A percentile compares a stretch with the other conserved stretches of the same genome.
Conservation (phyloP, 164 flowering plant species). For the Buxus sempervirens region DNA sequence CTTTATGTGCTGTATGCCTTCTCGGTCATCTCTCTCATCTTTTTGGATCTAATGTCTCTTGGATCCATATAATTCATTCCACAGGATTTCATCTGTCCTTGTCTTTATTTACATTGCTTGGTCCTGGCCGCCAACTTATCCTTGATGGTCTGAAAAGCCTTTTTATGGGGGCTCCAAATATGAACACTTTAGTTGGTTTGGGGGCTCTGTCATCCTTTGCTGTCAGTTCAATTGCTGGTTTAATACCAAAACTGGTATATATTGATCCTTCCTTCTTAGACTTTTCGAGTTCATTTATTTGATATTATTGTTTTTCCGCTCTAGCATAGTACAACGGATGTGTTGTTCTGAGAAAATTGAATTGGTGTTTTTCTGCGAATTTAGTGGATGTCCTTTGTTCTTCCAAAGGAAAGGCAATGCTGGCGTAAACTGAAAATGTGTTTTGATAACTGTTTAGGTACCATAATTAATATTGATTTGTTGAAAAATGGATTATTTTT, state of each 20-base stretch:
- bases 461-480: not conserved
- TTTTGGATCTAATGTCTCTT: slow-evolving; percentile 70
- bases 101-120: slow-evolving; percentile 87
- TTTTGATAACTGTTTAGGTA: not conserved
- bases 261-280: not conserved
- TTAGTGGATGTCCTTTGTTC: not conserved
- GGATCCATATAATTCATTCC: slow-evolving; percentile 88
- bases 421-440: not conserved
- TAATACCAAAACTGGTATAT: slow-evolving; percentile 82
- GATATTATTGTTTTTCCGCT: not conserved
- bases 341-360: not conserved
- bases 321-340: not conserved
- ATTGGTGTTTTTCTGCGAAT: not conserved
- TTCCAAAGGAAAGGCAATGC: not conserved
- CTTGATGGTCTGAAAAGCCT: slow-evolving; percentile 86
- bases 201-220: slow-evolving; percentile 95
- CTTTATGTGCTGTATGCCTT: slow-evolving; percentile 91
- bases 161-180: slow-evolving; percentile 82
- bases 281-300: not conserved
- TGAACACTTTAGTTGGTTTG: slow-evolving; percentile 99
- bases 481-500: not conserved
- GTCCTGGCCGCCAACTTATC: slow-evolving; percentile 91
- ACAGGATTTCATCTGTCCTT: slow-evolving; percentile 85
- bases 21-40: slow-evolving; percentile 89
- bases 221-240: slow-evolving; percentile 85